These are phyloP conservation scores for Thalassiosira hispida DNA, from an alignment of 352 stramenopile genomes.

Conservation along the genomic window DNA sequence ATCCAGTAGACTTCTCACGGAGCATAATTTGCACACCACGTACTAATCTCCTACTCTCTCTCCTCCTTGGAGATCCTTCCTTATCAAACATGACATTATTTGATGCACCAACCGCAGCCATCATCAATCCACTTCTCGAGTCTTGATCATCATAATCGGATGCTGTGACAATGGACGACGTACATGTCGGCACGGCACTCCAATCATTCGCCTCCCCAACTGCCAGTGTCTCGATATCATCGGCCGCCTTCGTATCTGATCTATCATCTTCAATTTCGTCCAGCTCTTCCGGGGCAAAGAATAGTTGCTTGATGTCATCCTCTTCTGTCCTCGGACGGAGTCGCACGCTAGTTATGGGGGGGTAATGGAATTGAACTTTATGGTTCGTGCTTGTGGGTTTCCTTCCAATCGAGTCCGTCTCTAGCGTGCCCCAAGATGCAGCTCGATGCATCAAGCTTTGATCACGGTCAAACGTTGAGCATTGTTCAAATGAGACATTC, in stretches of 20 bases:
- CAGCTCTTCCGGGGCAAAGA: conserved; percentile 47
- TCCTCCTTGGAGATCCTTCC: conserved; percentile 12
- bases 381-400: conserved; percentile 1
- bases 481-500: conserved; percentile 3
- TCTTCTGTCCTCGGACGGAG: conserved; percentile 36
- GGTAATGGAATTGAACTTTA: conserved; percentile 49
- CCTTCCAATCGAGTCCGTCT: background rate
- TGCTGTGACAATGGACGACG: conserved; percentile 14
- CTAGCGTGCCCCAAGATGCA: conserved; percentile 30
- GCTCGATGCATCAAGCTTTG: conserved; percentile 18
- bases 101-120: conserved; percentile 2
- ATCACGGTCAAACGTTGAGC: conserved; percentile 2
- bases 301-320: conserved; percentile 43
- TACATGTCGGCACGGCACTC: conserved; percentile 3
- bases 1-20: conserved; percentile 35
- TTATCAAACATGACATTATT: conserved; percentile 21
- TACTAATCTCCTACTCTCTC: conserved; percentile 22
- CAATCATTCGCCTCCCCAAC: conserved; percentile 15
- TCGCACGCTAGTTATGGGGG: conserved; percentile 36
- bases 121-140: conserved; percentile 16
- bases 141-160: conserved; percentile 24
- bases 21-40: conserved; percentile 49
- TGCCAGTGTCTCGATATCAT: conserved; percentile 49
- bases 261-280: conserved; percentile 53
- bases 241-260: conserved; percentile 27